Percentiles rank a stretch among this genome's conserved stretches.
Conservation (phyloP, 768 basidiomycete genomes). For the Auriscalpium vulgare region DNA sequence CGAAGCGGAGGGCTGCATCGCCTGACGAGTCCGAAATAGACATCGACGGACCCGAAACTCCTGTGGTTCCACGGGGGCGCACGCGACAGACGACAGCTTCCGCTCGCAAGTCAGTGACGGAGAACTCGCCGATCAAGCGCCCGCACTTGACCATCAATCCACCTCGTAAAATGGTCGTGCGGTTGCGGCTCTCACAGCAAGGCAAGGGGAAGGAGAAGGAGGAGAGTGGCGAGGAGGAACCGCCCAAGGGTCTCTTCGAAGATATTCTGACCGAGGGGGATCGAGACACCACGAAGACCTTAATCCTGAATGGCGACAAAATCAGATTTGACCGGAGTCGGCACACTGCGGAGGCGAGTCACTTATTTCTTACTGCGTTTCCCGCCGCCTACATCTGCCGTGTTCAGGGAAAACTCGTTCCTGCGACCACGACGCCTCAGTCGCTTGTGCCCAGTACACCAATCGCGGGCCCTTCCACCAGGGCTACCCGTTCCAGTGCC, state of each 20-base stretch:
- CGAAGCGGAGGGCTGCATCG: slow-evolving; percentile 21
- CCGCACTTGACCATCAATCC: slow-evolving; percentile 22
- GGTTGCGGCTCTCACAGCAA: slow-evolving; percentile 49
- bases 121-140: slow-evolving; percentile 4
- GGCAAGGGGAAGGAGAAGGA: slow-evolving; percentile 66
- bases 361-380: slow-evolving; percentile 3
- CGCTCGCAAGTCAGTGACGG: neutral
- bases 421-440: slow-evolving; percentile 30
- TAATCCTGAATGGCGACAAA: slow-evolving; percentile 53
- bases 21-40: slow-evolving; percentile 26
- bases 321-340: slow-evolving; percentile 66
- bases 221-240: slow-evolving; percentile 40
- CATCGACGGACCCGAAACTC: slow-evolving; percentile 18
- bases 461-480: slow-evolving; percentile 48
- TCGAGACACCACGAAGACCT: slow-evolving; percentile 65
- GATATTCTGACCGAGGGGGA: slow-evolving; percentile 65
- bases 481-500: slow-evolving; percentile 54
- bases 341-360: slow-evolving; percentile 62
- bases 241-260: slow-evolving; percentile 65
- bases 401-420: slow-evolving; percentile 41
- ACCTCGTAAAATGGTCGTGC: slow-evolving; percentile 34
- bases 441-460: slow-evolving; percentile 24
- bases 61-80: slow-evolving; percentile 7
- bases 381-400: neutral
- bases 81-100: neutral